Conservation (phyloP, 495 filamentous ascomycete species). For the Talaromyces stipitatus region DNA sequence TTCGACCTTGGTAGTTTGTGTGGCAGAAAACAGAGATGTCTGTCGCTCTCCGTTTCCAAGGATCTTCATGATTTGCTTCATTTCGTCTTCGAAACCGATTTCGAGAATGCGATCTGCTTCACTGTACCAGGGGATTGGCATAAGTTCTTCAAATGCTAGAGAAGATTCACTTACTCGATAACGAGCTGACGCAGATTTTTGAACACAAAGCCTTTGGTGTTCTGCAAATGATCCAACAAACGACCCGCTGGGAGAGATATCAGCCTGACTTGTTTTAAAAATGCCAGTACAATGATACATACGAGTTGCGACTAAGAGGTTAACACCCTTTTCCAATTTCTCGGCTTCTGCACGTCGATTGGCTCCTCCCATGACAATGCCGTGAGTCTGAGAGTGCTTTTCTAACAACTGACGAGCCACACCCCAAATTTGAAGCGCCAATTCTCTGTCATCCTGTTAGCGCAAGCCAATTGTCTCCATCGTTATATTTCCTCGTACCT, state of each 20-base stretch:
- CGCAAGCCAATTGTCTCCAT: constrained; percentile 12
- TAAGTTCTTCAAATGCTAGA: background rate
- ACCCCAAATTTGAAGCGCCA: constrained; percentile 93
- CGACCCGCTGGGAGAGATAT: constrained; percentile 53
- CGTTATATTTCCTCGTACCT: background rate
- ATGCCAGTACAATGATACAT: background rate
- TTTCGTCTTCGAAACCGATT: constrained; percentile 97
- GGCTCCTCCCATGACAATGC: constrained; percentile 92
- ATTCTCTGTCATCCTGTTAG: constrained; percentile 46
- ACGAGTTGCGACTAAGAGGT: constrained; percentile 78
- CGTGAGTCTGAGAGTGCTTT: constrained; percentile 84
- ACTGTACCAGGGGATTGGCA: constrained; percentile 22
- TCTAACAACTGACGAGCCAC: constrained; percentile 88
- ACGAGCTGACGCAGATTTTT: constrained; percentile 86
- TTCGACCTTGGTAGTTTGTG: constrained; percentile 97
- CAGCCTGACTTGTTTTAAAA: background rate
- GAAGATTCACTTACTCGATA: constrained; percentile 64
- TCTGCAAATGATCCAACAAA: constrained; percentile 89
- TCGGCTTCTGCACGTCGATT: constrained; percentile 88
- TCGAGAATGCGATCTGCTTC: constrained; percentile 93
- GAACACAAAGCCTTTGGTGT: constrained; percentile 85
- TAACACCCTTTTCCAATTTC: constrained; percentile 89
- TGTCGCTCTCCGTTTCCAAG: constrained; percentile 83
- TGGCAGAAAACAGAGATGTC: constrained; percentile 95
- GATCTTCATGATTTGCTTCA: constrained; percentile 95